A percentile compares a stretch with the other conserved stretches of the same genome.
phyloP scores from a whole-genome alignment of 2,329 filamentous ascomycete species.

The Epichloe glyceriae region DNA sequence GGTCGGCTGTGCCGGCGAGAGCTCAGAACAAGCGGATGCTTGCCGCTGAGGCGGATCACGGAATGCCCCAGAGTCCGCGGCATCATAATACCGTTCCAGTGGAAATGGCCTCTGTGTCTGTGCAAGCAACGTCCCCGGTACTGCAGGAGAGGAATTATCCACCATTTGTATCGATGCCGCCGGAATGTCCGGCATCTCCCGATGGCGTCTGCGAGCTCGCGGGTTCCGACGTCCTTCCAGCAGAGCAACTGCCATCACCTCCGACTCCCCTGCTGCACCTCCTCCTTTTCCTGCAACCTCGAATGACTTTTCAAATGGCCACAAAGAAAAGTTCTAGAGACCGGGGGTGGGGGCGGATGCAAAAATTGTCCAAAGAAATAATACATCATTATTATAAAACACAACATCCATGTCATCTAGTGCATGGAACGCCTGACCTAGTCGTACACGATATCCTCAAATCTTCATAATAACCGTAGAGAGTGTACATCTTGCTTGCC shows the following conservation, averaged over 20 bases:
- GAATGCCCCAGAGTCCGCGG: background rate
- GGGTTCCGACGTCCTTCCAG: constrained; percentile 18
- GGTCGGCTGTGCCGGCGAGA: background rate
- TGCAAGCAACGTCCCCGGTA: constrained; percentile 2
- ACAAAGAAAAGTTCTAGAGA: background rate
- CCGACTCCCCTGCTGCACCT: background rate
- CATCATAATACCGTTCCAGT: constrained; percentile 26
- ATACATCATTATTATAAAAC: constrained; percentile 1
- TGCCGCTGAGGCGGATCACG: background rate
- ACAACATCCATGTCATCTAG: constrained; percentile 10
- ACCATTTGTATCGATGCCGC: background rate
- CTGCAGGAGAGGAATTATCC: background rate
- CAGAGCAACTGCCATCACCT: background rate
- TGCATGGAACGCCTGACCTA: constrained; percentile 17
- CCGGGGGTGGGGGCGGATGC: too few species aligned
- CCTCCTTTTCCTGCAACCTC: background rate
- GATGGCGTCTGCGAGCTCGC: constrained; percentile 31
- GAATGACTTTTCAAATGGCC: background rate
- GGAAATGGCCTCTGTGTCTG: constrained; percentile 36
- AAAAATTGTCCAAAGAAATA: background rate
- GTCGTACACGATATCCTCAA: constrained; percentile 11
- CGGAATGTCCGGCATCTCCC: constrained; percentile 1
- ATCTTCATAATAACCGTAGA: constrained; percentile 11
- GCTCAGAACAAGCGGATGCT: background rate
- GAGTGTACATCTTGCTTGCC: background rate